Base-by-base conservation (phyloP, 108 stramenopile species). In the Fragilaria radians region DNA sequence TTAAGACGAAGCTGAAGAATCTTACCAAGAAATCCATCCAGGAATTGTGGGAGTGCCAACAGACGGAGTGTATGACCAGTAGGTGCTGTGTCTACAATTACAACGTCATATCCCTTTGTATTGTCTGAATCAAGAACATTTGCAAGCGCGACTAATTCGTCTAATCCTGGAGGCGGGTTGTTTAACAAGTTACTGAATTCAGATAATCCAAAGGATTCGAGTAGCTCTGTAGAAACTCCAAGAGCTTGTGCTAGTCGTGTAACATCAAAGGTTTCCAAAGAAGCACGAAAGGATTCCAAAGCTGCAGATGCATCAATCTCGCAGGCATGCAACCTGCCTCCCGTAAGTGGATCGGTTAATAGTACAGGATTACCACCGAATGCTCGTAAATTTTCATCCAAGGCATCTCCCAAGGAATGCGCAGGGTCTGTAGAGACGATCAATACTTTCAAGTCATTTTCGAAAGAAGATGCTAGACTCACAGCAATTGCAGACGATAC, bases 361-460 rank as follows among this genome's bases (percentile, higher is more conserved):
- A 66, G 34, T 9, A 76, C 33, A 3, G 85, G 85, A 53, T 67
- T 70, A n/a, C 80, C 78, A 3, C 52, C 26, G 9, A 57, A 34
- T 34, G 34, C 4, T 54, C 79, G 63, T 28, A 87, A 66, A 68
- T 88, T 77, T 27, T 76, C 79, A 67, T 88, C 89, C 46, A 94
- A 59, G 7, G 97, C 97, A 78, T 97, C 97, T 1, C 92, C 93
- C 48, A 97, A 62, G 7, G 87, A 89, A 75, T 97, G 97, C 4
- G 97, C 97, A n/a, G 97, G 97, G 61, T 97, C 97, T 1, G 97
- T 97, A 1, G 91, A 93, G n/a, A 97, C 89, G 21, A 97, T 67
- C 36, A 90, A 63, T 0, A 94, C 86, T 33, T 86, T 83, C 53
- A 80, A 57, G 57, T 94, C 93, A 28, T 70, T 50, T 66, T 86